Conservation (phyloP, 163 green algal species). For the Smithsoniella earleae region DNA sequence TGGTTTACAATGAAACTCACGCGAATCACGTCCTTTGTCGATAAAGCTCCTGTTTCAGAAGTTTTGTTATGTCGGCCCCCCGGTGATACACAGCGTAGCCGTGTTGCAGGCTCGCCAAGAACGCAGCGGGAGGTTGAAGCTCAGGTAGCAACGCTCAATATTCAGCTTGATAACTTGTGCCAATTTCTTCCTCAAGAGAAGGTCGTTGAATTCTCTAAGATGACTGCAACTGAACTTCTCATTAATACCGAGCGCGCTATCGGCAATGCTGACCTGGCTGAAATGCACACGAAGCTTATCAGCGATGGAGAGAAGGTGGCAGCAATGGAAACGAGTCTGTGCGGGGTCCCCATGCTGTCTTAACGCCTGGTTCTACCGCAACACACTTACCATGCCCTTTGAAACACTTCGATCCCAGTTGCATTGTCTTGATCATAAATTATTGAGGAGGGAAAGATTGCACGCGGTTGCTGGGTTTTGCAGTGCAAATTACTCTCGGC, state of each 20-base stretch:
- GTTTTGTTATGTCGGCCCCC: too few relatives aligned
- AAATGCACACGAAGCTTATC: conserved; percentile 68
- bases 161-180: conserved; percentile 94
- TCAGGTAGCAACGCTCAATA: conserved; percentile 55
- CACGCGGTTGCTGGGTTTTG: too few relatives aligned
- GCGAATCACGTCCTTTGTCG: too few relatives aligned
- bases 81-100: neutral
- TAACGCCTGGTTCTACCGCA: conserved; percentile 21
- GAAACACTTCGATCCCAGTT: too few relatives aligned
- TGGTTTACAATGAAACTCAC: too few relatives aligned
- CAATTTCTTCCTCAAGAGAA: conserved; percentile 89
- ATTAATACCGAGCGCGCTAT: conserved; percentile 81
- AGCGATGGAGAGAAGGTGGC: conserved; percentile 40
- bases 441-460: too few relatives aligned
- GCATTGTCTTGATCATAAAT: too few relatives aligned
- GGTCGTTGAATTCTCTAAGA: conserved; percentile 77
- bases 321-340: neutral
- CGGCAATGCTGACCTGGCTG: conserved; percentile 58
- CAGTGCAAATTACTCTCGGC: too few relatives aligned
- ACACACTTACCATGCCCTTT: neutral
- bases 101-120: conserved; percentile 37
- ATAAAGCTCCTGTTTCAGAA: too few relatives aligned
- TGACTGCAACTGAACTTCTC: conserved; percentile 75
- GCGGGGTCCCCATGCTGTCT: too few relatives aligned
- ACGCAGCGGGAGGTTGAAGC: conserved; percentile 51